Conservation (phyloP, 2,329 filamentous ascomycete genomes). For the Cordyceps farinosa region DNA sequence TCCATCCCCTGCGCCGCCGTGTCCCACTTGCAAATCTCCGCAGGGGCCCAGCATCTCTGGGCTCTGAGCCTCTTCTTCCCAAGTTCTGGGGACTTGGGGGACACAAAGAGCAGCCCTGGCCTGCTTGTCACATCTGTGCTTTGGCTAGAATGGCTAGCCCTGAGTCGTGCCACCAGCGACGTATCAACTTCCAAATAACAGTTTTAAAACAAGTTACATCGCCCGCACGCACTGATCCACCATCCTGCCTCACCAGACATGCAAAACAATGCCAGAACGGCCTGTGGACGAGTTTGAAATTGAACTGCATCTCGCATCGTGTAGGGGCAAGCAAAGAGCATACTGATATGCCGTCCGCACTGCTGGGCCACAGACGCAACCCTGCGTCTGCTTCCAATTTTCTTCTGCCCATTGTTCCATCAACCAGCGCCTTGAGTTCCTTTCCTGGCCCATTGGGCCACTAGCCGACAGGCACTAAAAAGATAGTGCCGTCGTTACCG, state of each 20-base stretch:
- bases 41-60: neutral
- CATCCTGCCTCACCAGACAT: conserved; percentile 10
- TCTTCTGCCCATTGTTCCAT: conserved; percentile 13
- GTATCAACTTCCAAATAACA: conserved; percentile 6
- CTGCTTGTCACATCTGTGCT: conserved; percentile 5
- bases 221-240: conserved; percentile 9
- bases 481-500: conserved; percentile 18
- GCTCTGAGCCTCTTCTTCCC: neutral
- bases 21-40: conserved; percentile 19
- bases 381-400: conserved; percentile 9
- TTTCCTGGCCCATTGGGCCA: conserved; percentile 17
- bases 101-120: conserved; percentile 8
- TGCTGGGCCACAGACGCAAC: conserved; percentile 11
- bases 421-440: conserved; percentile 13
- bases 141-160: conserved; percentile 2
- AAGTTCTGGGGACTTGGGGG: neutral
- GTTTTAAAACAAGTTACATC: conserved; percentile 16
- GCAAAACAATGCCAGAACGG: conserved; percentile 10
- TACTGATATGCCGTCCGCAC: neutral
- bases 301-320: neutral
- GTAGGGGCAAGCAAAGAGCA: neutral
- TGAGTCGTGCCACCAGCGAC: conserved; percentile 12
- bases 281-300: neutral
- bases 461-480: conserved; percentile 16
- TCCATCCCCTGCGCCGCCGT: conserved; percentile 9